Evolutionary conservation across 768 basidiomycete genomes (phyloP), one percentile per base, ranked within the genome.

Genomic region (Leucosporidium creatinivorum): DNA sequence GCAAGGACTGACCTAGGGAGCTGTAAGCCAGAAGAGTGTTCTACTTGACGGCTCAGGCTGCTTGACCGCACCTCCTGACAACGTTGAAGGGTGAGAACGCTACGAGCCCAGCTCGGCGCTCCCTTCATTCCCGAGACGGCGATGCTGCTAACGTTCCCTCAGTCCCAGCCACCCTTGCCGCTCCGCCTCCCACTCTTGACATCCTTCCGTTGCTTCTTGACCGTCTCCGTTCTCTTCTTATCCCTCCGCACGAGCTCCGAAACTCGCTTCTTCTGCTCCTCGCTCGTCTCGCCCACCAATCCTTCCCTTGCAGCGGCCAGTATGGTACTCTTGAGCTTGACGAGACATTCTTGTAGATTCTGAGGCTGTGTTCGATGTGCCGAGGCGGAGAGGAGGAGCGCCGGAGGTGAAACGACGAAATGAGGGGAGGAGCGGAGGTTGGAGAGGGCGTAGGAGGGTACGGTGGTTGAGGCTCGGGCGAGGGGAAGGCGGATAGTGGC

Each of bases 401-500:
- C n/a, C n/a, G 64, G 58, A 1, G 56, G 61, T 17, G 65, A 30
- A 3, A 52, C 21, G 18, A 58, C 54, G 61, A 59, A 67, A 59
- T 69, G 59, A 2, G 67, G 66, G 17, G 66, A 63, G 39, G 31
- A 28, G 26, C n/a, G 18, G 25, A 74, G 68, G 48, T 64, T 48
- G 1, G 66, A 57, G 39, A 69, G 23, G 36, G 64, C 39, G 64
- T 65, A 69, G 1, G 63, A 51, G 4, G 70, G 70, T 26, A 64
- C 18, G 50, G 58, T 65, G 36, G n/a, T 21, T 5, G 31, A 54
- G 1, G 67, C 58, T 4, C 30, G 48, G 5, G 48, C 50, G 30
- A 74, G 63, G 2, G 65, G 64, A 12, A 74, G 57, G 15, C 73
- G 66, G 33, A 73, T 26, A n/a, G 61, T 70, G 17, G 73, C 70